Percentiles rank a stretch among this genome's conserved stretches.
Evolutionary conservation across 495 filamentous ascomycete species (phyloP).

Genomic region (Annulohypoxylon maeteangense): DNA sequence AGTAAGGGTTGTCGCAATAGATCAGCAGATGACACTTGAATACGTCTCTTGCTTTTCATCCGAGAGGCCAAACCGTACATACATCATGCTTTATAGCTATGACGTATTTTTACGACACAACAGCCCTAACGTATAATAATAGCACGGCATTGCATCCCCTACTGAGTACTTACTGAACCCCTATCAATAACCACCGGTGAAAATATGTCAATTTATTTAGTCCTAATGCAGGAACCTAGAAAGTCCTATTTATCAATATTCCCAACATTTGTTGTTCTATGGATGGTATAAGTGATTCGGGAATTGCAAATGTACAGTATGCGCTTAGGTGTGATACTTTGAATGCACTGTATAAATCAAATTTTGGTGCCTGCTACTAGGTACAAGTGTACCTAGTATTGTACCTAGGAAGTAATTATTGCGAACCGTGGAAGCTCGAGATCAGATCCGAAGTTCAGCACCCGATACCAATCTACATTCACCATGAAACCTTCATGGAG

Average conservation of each 20-base stretch:
- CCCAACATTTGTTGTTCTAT: neutral
- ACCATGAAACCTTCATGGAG: conserved; percentile 46
- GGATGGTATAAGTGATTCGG: neutral
- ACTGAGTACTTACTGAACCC: too few relatives aligned
- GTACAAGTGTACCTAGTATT: neutral
- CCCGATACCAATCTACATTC: neutral
- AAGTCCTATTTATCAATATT: neutral
- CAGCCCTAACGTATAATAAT: conserved; percentile 10
- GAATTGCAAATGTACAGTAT: conserved; percentile 4
- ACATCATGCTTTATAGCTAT: neutral
- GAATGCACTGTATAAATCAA: neutral
- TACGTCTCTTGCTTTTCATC: neutral
- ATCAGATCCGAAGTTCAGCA: neutral
- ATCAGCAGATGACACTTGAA: neutral
- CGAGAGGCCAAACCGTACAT: neutral
- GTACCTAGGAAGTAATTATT: neutral
- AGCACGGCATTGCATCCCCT: neutral
- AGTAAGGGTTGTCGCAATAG: neutral
- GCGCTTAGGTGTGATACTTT: neutral
- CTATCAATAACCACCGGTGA: neutral
- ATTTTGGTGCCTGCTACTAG: neutral
- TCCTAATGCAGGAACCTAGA: neutral
- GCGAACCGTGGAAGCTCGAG: neutral
- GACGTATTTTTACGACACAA: neutral
- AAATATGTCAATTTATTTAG: neutral